These are phyloP conservation scores for Aspergillus nanangensis DNA, from an alignment of 495 filamentous ascomycete genomes.

Conservation along the genomic window DNA sequence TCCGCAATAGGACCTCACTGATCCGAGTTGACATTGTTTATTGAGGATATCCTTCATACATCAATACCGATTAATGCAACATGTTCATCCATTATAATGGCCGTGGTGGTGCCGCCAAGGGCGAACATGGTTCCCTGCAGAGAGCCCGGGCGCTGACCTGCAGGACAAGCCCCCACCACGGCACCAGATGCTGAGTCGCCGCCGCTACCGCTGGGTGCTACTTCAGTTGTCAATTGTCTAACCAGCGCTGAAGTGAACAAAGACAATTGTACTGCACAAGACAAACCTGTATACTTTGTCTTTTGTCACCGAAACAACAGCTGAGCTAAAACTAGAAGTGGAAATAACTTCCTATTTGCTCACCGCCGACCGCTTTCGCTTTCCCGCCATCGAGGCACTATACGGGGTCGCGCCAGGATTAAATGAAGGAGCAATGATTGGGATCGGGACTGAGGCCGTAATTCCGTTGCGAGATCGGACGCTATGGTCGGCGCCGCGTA, in stretches of 20 bases:
- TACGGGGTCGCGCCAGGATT: constrained; percentile 44
- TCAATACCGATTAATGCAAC: too few relatives aligned
- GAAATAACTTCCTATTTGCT: too few relatives aligned
- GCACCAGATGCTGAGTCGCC: neutral
- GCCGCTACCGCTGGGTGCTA: neutral
- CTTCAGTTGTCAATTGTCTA: neutral
- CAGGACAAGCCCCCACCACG: neutral
- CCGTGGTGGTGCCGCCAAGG: neutral
- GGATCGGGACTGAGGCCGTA: constrained; percentile 49
- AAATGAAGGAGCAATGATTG: constrained; percentile 50
- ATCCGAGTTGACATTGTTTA: too few relatives aligned
- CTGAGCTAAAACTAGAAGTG: too few relatives aligned
- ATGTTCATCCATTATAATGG: too few relatives aligned
- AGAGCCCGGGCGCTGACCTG: neutral
- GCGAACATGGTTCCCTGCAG: neutral
- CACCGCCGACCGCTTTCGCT: too few relatives aligned
- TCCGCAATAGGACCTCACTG: too few relatives aligned
- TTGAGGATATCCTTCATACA: too few relatives aligned
- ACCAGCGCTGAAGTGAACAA: too few relatives aligned
- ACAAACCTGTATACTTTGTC: too few relatives aligned
- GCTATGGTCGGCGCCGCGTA: constrained; percentile 49
- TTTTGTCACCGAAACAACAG: too few relatives aligned
- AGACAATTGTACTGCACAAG: too few relatives aligned
- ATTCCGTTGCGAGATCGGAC: constrained; percentile 36
- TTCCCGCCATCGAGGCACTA: constrained; percentile 18